Evolutionary conservation across 768 basidiomycete species (phyloP).

Genomic region (Myochromella boudieri): DNA sequence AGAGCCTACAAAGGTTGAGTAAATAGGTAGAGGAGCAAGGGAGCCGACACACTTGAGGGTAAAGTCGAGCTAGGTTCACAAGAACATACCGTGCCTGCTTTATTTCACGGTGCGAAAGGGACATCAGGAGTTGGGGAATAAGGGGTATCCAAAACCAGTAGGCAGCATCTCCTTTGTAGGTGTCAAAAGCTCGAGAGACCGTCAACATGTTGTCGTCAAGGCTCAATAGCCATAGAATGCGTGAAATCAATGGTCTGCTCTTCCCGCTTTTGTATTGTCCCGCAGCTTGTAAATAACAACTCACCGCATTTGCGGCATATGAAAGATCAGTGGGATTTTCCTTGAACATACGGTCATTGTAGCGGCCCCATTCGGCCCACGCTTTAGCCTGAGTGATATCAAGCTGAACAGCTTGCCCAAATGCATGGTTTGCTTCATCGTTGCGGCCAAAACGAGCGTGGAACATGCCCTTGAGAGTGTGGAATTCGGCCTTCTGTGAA

Average conservation of each 20-base stretch:
- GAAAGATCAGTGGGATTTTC: slow-evolving; percentile 73
- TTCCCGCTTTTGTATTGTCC: slow-evolving; percentile 94
- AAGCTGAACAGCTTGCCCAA: slow-evolving; percentile 94
- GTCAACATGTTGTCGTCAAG: slow-evolving; percentile 78
- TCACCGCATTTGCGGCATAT: slow-evolving; percentile 88
- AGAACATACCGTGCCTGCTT: slow-evolving; percentile 90
- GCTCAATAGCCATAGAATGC: slow-evolving; percentile 95
- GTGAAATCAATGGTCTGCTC: slow-evolving; percentile 85
- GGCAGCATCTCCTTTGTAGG: slow-evolving; percentile 93
- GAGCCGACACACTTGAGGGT: slow-evolving; percentile 75
- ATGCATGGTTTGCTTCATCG: slow-evolving; percentile 89
- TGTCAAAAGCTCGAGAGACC: slow-evolving; percentile 83
- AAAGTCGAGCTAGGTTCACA: slow-evolving; percentile 85
- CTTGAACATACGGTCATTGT: slow-evolving; percentile 91
- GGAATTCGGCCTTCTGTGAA: slow-evolving; percentile 96
- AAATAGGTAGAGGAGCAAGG: slow-evolving; percentile 5
- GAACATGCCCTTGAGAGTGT: slow-evolving; percentile 98
- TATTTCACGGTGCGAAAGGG: slow-evolving; percentile 88
- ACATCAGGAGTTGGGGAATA: slow-evolving; percentile 90
- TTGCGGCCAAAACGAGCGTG: slow-evolving; percentile 81
- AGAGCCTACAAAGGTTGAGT: slow-evolving; percentile 59
- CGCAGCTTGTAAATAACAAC: slow-evolving; percentile 96
- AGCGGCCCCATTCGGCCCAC: slow-evolving; percentile 98
- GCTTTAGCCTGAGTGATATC: slow-evolving; percentile 94
- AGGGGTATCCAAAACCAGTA: slow-evolving; percentile 99